Conservation (phyloP, 1,139 yeast species). For the Pichia norvegensis region DNA sequence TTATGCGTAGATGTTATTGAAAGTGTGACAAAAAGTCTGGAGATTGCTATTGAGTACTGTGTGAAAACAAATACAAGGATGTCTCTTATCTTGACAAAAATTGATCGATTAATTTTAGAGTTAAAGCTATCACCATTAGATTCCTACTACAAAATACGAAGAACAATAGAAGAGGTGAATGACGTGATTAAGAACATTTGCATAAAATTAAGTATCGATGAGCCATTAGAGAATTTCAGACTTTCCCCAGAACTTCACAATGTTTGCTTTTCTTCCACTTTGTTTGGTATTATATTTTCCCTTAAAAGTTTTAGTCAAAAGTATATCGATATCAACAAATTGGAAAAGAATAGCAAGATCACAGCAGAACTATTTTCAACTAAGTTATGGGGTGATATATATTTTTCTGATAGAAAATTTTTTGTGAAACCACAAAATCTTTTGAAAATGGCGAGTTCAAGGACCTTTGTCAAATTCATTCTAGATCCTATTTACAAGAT, state of each 20-base stretch:
- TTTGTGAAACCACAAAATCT: conserved; percentile 31
- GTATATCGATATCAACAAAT: conserved; percentile 34
- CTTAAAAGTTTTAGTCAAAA: conserved; percentile 54
- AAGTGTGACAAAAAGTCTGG: conserved; percentile 57
- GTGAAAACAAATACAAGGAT: conserved; percentile 44
- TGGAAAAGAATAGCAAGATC: conserved; percentile 5
- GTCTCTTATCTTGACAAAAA: conserved; percentile 63
- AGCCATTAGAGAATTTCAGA: conserved; percentile 28
- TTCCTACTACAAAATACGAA: conserved; percentile 59
- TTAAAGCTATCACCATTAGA: conserved; percentile 67
- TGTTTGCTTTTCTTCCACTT: conserved; percentile 67
- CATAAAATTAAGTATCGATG: not conserved
- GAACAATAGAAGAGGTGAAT: conserved; percentile 59
- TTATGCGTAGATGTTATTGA: conserved; percentile 81
- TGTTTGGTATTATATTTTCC: conserved; percentile 56
- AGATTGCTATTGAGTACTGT: conserved; percentile 42
- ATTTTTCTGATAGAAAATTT: conserved; percentile 45
- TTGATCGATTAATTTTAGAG: conserved; percentile 78
- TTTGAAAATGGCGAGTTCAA: conserved; percentile 24
- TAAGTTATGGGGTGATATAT: conserved; percentile 74
- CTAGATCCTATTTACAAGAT: conserved; percentile 78
- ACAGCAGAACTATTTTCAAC: conserved; percentile 40
- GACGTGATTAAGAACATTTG: conserved; percentile 32
- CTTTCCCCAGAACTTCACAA: conserved; percentile 61
- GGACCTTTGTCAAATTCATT: conserved; percentile 64